These are phyloP conservation scores for Blastobotrys parvus DNA, from an alignment of 805 yeast genomes.

Conservation along the genomic window DNA sequence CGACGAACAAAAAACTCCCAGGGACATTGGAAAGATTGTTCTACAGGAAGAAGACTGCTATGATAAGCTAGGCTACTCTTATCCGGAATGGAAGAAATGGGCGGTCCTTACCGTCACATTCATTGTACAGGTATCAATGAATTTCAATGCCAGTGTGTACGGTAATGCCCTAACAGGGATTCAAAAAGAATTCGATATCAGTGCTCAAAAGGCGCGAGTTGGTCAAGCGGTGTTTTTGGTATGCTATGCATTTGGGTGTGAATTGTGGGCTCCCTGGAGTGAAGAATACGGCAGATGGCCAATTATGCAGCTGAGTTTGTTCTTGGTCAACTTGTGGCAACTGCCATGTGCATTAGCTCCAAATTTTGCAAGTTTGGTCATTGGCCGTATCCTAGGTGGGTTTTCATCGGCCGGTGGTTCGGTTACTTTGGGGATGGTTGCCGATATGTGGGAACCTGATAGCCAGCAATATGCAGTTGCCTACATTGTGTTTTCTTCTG, in stretches of 20 bases:
- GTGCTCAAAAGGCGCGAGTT: constrained; percentile 37
- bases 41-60: constrained; percentile 29
- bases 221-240: constrained; percentile 44
- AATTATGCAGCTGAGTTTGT: constrained; percentile 37
- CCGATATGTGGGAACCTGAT: constrained; percentile 37
- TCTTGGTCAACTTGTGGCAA: constrained; percentile 38
- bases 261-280: constrained; percentile 44
- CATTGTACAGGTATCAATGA: constrained; percentile 35
- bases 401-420: constrained; percentile 46
- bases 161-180: constrained; percentile 34
- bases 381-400: constrained; percentile 42
- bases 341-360: constrained; percentile 36
- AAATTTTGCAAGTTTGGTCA: constrained; percentile 31
- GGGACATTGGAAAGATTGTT: background rate
- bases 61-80: constrained; percentile 30
- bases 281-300: constrained; percentile 45
- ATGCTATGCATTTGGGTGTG: constrained; percentile 50
- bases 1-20: background rate
- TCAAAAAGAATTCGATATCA: constrained; percentile 35
- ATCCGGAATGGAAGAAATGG: constrained; percentile 31
- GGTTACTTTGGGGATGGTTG: constrained; percentile 46
- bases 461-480: constrained; percentile 42
- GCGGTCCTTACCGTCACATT: constrained; percentile 31
- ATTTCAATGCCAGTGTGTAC: constrained; percentile 34
- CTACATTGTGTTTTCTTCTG: constrained; percentile 44